Evolutionary conservation across 75 land plant species (phyloP), one percentile per base, ranked within the genome.

Genomic region (Larix kaempferi): DNA sequence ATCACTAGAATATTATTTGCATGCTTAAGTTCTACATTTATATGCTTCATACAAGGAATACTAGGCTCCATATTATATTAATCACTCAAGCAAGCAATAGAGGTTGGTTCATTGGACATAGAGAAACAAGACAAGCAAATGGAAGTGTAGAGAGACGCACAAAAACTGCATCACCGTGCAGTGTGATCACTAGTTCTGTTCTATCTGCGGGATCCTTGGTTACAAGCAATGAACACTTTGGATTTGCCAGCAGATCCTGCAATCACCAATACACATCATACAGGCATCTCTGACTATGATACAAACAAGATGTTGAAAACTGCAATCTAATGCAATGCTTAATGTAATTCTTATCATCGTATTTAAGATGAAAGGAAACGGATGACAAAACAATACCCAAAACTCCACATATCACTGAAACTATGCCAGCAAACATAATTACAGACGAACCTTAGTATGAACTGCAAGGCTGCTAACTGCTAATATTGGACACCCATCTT

Each of bases 161-260:
- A 81, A 80, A 44, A 69, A 86, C 39, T 73, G 94, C 99, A 86
- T 97, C 98, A 23, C 99, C 99, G 83, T 95, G 87, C n/a, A 95
- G 54, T 23, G 91, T 93, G 75, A 94, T 82, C 0, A 89, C 77
- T 15, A 88, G 59, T 77, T 94, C 98, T 56, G 91, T 92, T 80
- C 87, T 89, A 80, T 97, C 99, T 57, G 86, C 80, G 52, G 94
- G 88, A 84, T 97, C 99, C 82, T 80, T 97, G 44, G 95, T 88
- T 5, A 97, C 90, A 79, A 97, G 91, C 82, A 97, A 85, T 17
- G 94, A 94, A 76, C 99, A 97, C 76, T 89, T 95, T 2, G 98
- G 87, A 83, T 95, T 88, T 52, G 78, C 85, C 69, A 80, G 64
- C 27, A 97, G 82, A 84, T 97, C 91, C 99, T 96, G 83, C 78